phyloP scores from a whole-genome alignment of 805 yeast species.

The Millerozyma miso region DNA sequence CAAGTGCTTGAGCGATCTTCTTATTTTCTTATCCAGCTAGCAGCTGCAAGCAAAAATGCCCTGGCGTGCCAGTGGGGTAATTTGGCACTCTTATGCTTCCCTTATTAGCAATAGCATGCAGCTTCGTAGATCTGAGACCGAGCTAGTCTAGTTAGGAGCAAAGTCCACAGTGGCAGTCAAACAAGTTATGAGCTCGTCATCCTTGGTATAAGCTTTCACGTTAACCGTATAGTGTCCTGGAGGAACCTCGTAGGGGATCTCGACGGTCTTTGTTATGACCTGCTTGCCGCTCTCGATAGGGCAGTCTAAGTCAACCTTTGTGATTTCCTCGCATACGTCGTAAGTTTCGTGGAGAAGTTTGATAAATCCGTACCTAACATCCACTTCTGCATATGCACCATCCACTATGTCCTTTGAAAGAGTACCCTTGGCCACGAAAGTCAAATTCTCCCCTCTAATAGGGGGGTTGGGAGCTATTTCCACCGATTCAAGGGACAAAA shows the following conservation, averaged over 20 bases:
- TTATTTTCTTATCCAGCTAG: too few relatives aligned
- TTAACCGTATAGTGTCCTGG: constrained; percentile 86
- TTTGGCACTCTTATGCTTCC: too few relatives aligned
- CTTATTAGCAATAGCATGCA: too few relatives aligned
- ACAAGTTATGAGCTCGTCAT: constrained; percentile 81
- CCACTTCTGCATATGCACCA: constrained; percentile 93
- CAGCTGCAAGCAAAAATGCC: too few relatives aligned
- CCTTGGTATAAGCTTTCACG: constrained; percentile 86
- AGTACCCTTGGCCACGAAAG: constrained; percentile 70
- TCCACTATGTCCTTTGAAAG: constrained; percentile 55
- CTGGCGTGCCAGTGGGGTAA: too few relatives aligned
- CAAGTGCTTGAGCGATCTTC: too few relatives aligned
- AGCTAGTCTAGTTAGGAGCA: constrained; percentile 30
- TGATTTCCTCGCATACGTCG: constrained; percentile 85
- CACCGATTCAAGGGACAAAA: constrained; percentile 58
- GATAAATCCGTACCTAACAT: constrained; percentile 89
- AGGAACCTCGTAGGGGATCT: constrained; percentile 87
- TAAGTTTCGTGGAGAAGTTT: constrained; percentile 83
- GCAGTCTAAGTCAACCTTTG: constrained; percentile 79
- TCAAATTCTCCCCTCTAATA: constrained; percentile 73
- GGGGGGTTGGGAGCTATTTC: constrained; percentile 85
- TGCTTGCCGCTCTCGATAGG: constrained; percentile 74
- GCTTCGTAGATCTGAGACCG: too few relatives aligned
- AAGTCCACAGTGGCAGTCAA: constrained; percentile 67
- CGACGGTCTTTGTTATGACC: constrained; percentile 64